These are phyloP conservation scores for Naganishia vishniacii DNA, from an alignment of 768 basidiomycete species.

Conservation along the genomic window DNA sequence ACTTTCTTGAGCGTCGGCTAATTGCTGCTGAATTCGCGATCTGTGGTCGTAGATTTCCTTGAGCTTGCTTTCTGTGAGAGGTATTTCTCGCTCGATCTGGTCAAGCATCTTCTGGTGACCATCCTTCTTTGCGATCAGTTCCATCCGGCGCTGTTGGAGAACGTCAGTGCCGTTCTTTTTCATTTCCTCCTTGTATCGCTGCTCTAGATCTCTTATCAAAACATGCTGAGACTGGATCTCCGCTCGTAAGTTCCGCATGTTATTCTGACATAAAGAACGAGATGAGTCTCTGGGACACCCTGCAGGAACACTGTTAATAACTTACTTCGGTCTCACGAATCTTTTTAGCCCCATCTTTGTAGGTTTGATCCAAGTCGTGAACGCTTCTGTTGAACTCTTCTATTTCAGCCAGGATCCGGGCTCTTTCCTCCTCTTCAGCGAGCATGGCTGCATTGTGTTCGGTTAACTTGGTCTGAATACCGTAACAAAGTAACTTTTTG, in stretches of 20 bases:
- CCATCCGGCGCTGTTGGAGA: not conserved
- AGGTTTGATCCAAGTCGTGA: not conserved
- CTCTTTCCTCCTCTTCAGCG: constrained; percentile 10
- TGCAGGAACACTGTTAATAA: no score
- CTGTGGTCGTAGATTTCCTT: constrained; percentile 8
- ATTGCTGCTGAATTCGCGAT: constrained; percentile 14
- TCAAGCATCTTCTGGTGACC: not conserved
- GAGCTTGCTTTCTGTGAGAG: constrained; percentile 6
- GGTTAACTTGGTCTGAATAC: not conserved
- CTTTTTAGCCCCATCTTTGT: constrained; percentile 11
- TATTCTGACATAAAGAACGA: not conserved
- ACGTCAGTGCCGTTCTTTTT: constrained; percentile 10
- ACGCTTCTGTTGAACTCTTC: constrained; percentile 7
- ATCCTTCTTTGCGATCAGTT: constrained; percentile 9
- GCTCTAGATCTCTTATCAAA: not conserved
- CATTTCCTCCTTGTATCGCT: constrained; percentile 11
- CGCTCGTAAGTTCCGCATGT: not conserved
- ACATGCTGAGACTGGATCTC: not conserved
- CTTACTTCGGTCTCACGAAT: constrained; percentile 8
- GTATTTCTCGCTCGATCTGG: constrained; percentile 10
- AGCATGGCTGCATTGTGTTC: not conserved
- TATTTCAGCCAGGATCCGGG: not conserved
- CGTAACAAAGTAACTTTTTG: no score
- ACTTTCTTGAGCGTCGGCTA: constrained; percentile 29
- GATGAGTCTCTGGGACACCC: not conserved